A percentile compares a stretch with the other conserved stretches of the same genome.
Evolutionary conservation across 1,284 basidiomycete species (phyloP).

Genomic region (Boletus sp.): DNA sequence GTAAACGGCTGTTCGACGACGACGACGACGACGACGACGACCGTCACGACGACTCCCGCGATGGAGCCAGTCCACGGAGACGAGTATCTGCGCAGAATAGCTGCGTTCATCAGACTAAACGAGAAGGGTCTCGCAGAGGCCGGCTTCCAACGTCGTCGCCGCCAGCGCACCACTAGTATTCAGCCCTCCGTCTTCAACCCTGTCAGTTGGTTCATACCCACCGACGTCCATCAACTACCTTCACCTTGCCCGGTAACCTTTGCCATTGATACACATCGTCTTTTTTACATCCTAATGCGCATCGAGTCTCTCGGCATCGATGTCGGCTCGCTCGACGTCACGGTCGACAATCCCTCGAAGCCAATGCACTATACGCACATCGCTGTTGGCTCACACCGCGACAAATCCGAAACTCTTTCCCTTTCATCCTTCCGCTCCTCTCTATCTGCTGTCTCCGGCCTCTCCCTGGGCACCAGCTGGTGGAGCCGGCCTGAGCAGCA

Average conservation of each 20-base stretch:
- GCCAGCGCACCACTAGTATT: conserved; percentile 35
- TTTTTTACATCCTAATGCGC: conserved; percentile 85
- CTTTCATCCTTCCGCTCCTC: conserved; percentile 78
- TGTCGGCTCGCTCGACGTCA: conserved; percentile 79
- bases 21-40: conserved; percentile 11
- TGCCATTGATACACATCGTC: conserved; percentile 73
- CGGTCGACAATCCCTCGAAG: conserved; percentile 63
- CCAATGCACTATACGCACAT: conserved; percentile 73
- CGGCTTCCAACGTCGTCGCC: conserved; percentile 49
- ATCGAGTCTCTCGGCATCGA: conserved; percentile 74
- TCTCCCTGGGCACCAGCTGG: conserved; percentile 70
- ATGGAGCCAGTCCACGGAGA: conserved; percentile 71
- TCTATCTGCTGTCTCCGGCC: conserved; percentile 68
- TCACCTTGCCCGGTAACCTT: conserved; percentile 58
- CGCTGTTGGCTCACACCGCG: conserved; percentile 39
- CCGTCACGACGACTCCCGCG: conserved; percentile 17
- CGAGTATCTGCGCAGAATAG: conserved; percentile 64
- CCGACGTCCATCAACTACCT: conserved; percentile 27
- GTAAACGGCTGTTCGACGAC: not conserved
- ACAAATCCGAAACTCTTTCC: conserved; percentile 74
- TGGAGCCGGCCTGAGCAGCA: conserved; percentile 59
- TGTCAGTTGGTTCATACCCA: conserved; percentile 55
- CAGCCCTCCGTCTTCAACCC: conserved; percentile 53
- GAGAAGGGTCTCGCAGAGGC: conserved; percentile 67
- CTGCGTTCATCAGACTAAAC: conserved; percentile 65